These are phyloP conservation scores for Coniosporium tulheliwenetii DNA, from an alignment of 2,329 filamentous ascomycete species.

Conservation along the genomic window DNA sequence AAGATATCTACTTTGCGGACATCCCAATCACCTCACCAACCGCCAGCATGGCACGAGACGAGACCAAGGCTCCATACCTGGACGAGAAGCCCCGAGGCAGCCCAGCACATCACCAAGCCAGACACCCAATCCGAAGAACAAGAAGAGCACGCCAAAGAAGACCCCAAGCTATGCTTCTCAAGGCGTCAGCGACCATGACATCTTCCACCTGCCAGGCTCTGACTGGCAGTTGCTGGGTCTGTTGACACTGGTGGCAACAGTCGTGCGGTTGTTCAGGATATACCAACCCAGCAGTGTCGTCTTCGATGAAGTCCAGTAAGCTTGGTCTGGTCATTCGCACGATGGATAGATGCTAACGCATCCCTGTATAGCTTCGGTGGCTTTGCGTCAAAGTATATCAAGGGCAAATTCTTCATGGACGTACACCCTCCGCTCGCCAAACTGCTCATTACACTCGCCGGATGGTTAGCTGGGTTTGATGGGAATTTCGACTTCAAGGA, in stretches of 20 bases:
- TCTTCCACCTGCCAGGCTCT: slow-evolving; percentile 67
- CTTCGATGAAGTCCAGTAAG: slow-evolving; percentile 98
- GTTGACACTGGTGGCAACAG: slow-evolving; percentile 59
- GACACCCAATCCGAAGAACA: too few species aligned
- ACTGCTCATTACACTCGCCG: slow-evolving; percentile 86
- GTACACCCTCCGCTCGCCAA: slow-evolving; percentile 97
- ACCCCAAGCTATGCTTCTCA: slow-evolving; percentile 49
- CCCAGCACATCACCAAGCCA: too few species aligned
- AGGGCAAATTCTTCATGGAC: slow-evolving; percentile 99
- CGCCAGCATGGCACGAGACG: too few species aligned
- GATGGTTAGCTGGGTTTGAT: slow-evolving; percentile 88
- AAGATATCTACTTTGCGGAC: too few species aligned
- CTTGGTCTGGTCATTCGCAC: slow-evolving; percentile 11
- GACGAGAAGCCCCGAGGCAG: too few species aligned
- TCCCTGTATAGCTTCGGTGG: slow-evolving; percentile 63
- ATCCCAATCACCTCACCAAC: too few species aligned
- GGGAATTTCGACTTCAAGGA: slow-evolving; percentile 98
- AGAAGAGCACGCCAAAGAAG: slow-evolving; percentile 4
- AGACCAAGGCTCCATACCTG: too few species aligned
- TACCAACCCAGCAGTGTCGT: slow-evolving; percentile 94
- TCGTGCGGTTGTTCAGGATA: slow-evolving; percentile 85
- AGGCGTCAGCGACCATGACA: slow-evolving; percentile 76
- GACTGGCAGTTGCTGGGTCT: slow-evolving; percentile 67
- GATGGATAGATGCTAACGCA: slow-evolving; percentile 9
- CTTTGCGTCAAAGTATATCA: slow-evolving; percentile 98